Evolutionary conservation across 768 basidiomycete species (phyloP).

Genomic region (Mycena haematopus): DNA sequence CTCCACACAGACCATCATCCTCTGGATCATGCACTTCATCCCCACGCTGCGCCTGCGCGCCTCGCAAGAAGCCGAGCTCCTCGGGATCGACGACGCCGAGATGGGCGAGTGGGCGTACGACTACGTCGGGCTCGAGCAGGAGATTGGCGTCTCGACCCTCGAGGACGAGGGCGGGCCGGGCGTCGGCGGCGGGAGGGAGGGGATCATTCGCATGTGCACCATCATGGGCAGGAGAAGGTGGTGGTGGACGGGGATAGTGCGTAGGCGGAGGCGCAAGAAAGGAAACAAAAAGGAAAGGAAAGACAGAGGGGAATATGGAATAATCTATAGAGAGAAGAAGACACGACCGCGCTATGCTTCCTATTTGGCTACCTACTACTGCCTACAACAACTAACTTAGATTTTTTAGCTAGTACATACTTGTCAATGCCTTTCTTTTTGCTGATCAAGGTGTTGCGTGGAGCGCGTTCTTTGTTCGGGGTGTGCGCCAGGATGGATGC

Average conservation of each 20-base stretch:
- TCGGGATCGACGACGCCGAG: slow-evolving; percentile 90
- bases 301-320: too few relatives aligned
- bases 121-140: slow-evolving; percentile 78
- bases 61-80: slow-evolving; percentile 67
- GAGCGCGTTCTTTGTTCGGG: too few relatives aligned
- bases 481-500: too few relatives aligned
- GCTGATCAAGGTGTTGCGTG: too few relatives aligned
- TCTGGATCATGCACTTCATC: slow-evolving; percentile 88
- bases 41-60: slow-evolving; percentile 80
- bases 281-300: too few relatives aligned
- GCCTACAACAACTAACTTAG: too few relatives aligned
- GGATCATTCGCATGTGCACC: slow-evolving; percentile 24
- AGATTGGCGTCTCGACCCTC: slow-evolving; percentile 50
- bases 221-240: slow-evolving; percentile 13
- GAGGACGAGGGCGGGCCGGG: slow-evolving; percentile 28
- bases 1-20: slow-evolving; percentile 67
- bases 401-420: too few relatives aligned
- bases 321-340: too few relatives aligned
- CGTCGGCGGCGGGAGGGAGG: slow-evolving; percentile 25
- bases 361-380: too few relatives aligned
- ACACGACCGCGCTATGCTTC: too few relatives aligned
- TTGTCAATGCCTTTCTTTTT: too few relatives aligned
- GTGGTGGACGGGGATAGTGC: neutral
- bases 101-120: slow-evolving; percentile 92
- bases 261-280: too few relatives aligned